Percentiles rank a stretch among this genome's conserved stretches.
Evolutionary conservation across 1,284 basidiomycete species (phyloP).

Genomic region (Heterobasidion occidentale): DNA sequence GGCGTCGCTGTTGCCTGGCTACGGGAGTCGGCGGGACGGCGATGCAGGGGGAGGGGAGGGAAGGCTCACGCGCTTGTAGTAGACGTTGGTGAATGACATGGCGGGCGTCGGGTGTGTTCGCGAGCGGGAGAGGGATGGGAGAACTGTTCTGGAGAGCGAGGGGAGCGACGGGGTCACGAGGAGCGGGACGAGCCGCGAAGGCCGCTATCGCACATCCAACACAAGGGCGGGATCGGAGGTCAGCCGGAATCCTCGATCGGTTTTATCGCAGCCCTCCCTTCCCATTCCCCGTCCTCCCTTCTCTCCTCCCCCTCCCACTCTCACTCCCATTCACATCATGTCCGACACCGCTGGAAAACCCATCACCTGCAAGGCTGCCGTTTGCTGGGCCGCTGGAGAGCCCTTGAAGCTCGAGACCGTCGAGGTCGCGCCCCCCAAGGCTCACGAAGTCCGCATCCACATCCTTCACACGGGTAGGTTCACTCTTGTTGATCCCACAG

Average conservation of each 20-base stretch:
- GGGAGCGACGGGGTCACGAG: too few species aligned
- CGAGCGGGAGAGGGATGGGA: background rate
- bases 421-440: conserved; percentile 86
- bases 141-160: background rate
- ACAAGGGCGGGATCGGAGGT: too few species aligned
- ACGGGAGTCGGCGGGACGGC: background rate
- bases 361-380: conserved; percentile 92
- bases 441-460: conserved; percentile 89
- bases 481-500: too few species aligned
- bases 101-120: conserved; percentile 1
- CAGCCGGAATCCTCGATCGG: too few species aligned
- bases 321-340: conserved; percentile 32
- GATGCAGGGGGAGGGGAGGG: background rate
- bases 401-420: conserved; percentile 87
- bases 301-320: background rate
- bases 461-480: conserved; percentile 84
- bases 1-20: conserved; percentile 56
- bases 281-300: background rate
- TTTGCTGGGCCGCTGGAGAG: conserved; percentile 94
- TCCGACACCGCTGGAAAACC: conserved; percentile 62
- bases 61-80: conserved; percentile 70
- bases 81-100: conserved; percentile 71
- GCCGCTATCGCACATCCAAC: too few species aligned
- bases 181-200: too few species aligned
- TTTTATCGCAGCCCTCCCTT: background rate